Evolutionary conservation across 176 grass and related monocot species (phyloP).

Genomic region (Aegilops umbellulata): DNA sequence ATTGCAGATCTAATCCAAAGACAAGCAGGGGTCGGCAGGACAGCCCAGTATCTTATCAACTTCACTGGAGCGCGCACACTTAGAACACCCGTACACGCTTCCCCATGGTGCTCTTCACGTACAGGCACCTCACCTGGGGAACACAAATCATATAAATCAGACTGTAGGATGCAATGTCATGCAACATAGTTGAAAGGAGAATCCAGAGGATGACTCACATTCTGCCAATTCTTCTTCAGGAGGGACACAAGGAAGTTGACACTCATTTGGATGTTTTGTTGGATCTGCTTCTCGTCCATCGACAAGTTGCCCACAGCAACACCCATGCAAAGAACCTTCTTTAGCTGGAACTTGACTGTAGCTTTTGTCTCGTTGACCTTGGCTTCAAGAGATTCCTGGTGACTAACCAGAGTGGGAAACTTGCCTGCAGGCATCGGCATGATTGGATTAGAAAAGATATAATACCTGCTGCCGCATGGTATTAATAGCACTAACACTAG

Average conservation of each 20-base stretch:
- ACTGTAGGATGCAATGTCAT: not conserved
- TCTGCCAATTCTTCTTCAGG: constrained; percentile 98
- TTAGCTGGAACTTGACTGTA: constrained; percentile 88
- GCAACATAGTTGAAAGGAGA: not conserved
- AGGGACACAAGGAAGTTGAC: constrained; percentile 97
- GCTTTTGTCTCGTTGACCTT: constrained; percentile 96
- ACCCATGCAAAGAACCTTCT: constrained; percentile 99
- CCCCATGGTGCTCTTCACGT: constrained; percentile 99
- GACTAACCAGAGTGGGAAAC: constrained; percentile 85
- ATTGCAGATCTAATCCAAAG: not conserved
- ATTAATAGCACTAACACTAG: not conserved
- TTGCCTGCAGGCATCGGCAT: constrained; percentile 54
- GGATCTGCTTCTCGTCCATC: constrained; percentile 98
- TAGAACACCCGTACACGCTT: constrained; percentile 80
- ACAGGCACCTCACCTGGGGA: constrained; percentile 85
- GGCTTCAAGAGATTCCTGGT: constrained; percentile 80
- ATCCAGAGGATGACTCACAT: constrained; percentile 41
- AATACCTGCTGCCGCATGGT: not conserved
- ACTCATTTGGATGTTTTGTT: constrained; percentile 89
- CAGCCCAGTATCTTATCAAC: not conserved
- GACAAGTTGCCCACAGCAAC: constrained; percentile 79
- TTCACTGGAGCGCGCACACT: constrained; percentile 14
- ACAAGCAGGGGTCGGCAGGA: not conserved
- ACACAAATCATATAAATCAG: not conserved
- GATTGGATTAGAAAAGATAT: constrained; percentile 2